A percentile compares a stretch with the other conserved stretches of the same genome.
Conservation (phyloP, 192 early-diverging fungal genomes). For the Backusella sp. region DNA sequence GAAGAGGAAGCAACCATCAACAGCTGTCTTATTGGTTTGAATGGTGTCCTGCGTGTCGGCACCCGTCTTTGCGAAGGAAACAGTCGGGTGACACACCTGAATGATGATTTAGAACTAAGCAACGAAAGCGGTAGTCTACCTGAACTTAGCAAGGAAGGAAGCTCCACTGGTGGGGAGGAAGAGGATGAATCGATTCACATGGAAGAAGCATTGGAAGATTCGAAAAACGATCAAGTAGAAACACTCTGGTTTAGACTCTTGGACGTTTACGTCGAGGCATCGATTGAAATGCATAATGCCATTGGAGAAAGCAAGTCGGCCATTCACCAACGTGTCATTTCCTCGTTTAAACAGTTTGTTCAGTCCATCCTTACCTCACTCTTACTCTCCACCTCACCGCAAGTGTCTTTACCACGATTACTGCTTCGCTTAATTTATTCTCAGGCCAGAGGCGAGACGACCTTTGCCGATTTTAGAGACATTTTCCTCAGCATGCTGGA, state of each 20-base stretch:
- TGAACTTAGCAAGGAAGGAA: neutral
- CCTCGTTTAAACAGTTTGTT: constrained; percentile 55
- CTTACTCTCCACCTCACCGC: constrained; percentile 55
- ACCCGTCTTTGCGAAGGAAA: constrained; percentile 57
- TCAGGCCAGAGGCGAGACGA: constrained; percentile 45
- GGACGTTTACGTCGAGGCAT: constrained; percentile 56
- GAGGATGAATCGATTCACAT: neutral
- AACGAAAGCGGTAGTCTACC: constrained; percentile 14
- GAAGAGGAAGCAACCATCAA: constrained; percentile 48
- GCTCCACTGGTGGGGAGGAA: neutral
- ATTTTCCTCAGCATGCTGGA: constrained; percentile 63
- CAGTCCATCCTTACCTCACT: constrained; percentile 58
- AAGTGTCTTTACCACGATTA: constrained; percentile 55
- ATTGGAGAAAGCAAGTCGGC: constrained; percentile 3
- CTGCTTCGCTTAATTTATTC: constrained; percentile 54
- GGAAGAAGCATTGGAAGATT: constrained; percentile 7
- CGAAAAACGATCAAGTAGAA: constrained; percentile 48
- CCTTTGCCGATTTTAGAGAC: constrained; percentile 56
- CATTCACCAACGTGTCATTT: constrained; percentile 41
- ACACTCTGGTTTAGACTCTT: constrained; percentile 55
- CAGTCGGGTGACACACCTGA: constrained; percentile 14
- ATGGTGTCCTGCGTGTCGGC: constrained; percentile 56
- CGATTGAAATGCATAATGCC: constrained; percentile 40
- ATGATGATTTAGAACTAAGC: constrained; percentile 25
- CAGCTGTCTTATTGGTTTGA: constrained; percentile 48